These are phyloP conservation scores for Debaryomyces udenii DNA, from an alignment of 1,139 yeast species.

Conservation along the genomic window DNA sequence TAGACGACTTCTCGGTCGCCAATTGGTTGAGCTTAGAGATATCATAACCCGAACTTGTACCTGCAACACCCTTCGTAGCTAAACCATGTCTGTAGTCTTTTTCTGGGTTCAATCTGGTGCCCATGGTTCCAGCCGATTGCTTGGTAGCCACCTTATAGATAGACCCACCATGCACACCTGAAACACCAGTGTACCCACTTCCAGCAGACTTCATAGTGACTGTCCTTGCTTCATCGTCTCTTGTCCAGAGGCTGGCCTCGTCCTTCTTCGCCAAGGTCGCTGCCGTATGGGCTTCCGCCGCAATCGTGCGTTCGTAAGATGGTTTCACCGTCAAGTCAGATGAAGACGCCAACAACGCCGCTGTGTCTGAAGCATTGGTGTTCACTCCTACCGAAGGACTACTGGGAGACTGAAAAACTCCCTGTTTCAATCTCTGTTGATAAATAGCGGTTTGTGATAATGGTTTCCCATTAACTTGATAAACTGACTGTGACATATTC, in stretches of 20 bases:
- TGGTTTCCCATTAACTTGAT: conserved; percentile 70
- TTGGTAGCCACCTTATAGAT: conserved; percentile 47
- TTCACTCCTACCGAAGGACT: conserved; percentile 70
- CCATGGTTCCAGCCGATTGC: conserved; percentile 48
- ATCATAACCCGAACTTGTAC: conserved; percentile 28
- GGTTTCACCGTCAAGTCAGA: conserved; percentile 66
- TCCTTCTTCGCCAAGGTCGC: conserved; percentile 58
- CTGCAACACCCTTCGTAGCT: conserved; percentile 32
- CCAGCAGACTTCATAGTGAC: conserved; percentile 27
- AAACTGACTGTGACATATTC: conserved; percentile 50
- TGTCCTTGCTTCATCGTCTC: conserved; percentile 42
- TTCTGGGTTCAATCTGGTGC: conserved; percentile 52
- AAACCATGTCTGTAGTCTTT: conserved; percentile 50
- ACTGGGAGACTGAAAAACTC: conserved; percentile 73
- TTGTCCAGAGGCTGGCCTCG: conserved; percentile 45
- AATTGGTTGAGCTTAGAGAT: conserved; percentile 45
- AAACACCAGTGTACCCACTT: conserved; percentile 33
- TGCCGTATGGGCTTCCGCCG: conserved; percentile 69
- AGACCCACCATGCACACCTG: conserved; percentile 39
- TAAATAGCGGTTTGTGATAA: conserved; percentile 75
- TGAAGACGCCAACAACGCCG: conserved; percentile 73
- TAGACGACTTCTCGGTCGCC: conserved; percentile 48
- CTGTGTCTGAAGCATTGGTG: conserved; percentile 70
- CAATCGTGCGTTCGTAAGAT: conserved; percentile 60
- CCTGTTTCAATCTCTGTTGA: conserved; percentile 76